Evolutionary conservation across 129 eudicot species (phyloP).

Genomic region (Tagetes erecta): DNA sequence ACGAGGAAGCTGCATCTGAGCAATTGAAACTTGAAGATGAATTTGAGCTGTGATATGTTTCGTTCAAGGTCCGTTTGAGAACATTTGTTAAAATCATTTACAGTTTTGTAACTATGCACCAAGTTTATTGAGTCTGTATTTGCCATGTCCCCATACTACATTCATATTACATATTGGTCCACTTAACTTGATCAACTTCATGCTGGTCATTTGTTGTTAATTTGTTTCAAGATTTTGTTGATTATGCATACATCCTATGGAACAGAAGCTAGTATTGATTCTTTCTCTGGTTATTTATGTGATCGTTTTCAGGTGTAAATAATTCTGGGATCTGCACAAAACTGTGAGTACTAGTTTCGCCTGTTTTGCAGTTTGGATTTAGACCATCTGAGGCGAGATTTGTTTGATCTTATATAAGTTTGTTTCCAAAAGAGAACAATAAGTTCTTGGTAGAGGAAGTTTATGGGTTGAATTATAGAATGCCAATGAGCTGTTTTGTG

Average conservation of each 20-base stretch:
- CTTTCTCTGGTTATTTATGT: neutral
- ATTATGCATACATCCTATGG: too few species aligned
- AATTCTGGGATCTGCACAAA: constrained; percentile 15
- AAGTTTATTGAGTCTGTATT: constrained; percentile 33
- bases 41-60: constrained; percentile 56
- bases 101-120: constrained; percentile 23
- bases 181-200: neutral
- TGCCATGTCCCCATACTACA: neutral
- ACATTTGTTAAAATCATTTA: constrained; percentile 13
- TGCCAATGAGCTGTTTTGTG: neutral
- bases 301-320: neutral
- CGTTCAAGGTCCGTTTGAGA: constrained; percentile 34
- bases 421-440: neutral
- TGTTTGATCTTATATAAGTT: neutral
- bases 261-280: neutral
- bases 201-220: neutral
- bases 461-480: neutral
- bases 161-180: constrained; percentile 16
- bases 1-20: constrained; percentile 86
- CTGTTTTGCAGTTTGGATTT: neutral
- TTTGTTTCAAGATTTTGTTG: neutral
- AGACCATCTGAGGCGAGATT: constrained; percentile 16
- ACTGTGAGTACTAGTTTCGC: neutral
- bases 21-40: constrained; percentile 75
- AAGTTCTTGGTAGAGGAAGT: constrained; percentile 4